Evolutionary conservation across 2,329 filamentous ascomycete species (phyloP).

Genomic region (Didymellaceae sp.): DNA sequence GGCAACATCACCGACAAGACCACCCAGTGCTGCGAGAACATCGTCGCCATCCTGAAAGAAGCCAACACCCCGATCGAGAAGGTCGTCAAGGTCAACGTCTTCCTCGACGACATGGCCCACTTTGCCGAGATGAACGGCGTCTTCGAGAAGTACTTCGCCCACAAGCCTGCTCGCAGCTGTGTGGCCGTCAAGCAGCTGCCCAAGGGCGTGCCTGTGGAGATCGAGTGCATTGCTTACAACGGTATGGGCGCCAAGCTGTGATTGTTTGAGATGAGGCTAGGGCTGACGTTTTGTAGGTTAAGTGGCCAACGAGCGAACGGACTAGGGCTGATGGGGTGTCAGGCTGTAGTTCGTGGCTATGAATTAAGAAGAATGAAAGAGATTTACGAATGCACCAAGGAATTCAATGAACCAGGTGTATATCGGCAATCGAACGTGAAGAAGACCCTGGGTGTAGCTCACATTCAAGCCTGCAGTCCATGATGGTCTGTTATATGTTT

Average conservation of each 20-base stretch:
- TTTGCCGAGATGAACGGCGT: conserved; percentile 87
- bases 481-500: no score
- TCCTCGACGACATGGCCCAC: conserved; percentile 88
- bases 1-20: conserved; percentile 74
- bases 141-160: conserved; percentile 80
- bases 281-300: conserved; percentile 20
- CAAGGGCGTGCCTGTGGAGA: conserved; percentile 85
- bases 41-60: conserved; percentile 81
- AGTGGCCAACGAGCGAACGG: neutral
- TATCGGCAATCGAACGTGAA: no score
- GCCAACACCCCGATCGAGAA: conserved; percentile 79
- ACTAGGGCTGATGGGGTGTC: neutral
- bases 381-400: no score
- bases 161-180: conserved; percentile 87
- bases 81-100: conserved; percentile 83
- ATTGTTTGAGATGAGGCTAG: neutral
- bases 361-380: no score
- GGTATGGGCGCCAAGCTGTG: conserved; percentile 39
- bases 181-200: conserved; percentile 89
- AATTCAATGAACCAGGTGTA: no score
- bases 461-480: neutral
- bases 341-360: neutral
- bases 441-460: no score
- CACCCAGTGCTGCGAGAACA: conserved; percentile 75
- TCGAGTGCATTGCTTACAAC: conserved; percentile 78